Conservation (phyloP, 768 basidiomycete genomes). For the Erythrobasidium yunnanense region DNA sequence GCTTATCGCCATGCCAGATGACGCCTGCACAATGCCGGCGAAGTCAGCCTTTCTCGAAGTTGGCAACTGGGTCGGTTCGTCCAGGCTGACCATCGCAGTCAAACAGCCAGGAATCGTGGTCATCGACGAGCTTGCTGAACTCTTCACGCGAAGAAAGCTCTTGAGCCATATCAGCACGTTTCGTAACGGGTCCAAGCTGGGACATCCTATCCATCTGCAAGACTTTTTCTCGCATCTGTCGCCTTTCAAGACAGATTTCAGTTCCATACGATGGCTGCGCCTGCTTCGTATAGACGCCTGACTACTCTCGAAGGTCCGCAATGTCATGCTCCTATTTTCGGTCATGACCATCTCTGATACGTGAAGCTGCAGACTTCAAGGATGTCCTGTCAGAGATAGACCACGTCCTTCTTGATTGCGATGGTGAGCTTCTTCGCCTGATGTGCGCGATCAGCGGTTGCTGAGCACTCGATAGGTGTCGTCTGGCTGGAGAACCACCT, state of each 20-base stretch:
- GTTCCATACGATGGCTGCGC: background rate
- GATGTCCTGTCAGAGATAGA: conserved; percentile 1
- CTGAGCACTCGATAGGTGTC: background rate
- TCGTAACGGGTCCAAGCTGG: no score
- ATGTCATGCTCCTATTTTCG: background rate
- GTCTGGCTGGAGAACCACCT: conserved; percentile 25
- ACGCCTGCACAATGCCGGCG: conserved; percentile 35
- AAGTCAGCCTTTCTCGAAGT: background rate
- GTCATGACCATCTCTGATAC: background rate
- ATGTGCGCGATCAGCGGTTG: background rate
- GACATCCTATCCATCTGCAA: no score
- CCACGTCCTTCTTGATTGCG: conserved; percentile 24
- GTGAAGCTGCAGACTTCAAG: conserved; percentile 17
- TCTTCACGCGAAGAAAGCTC: conserved; percentile 15
- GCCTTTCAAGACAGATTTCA: no score
- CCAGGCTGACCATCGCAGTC: conserved; percentile 31
- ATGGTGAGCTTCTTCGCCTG: conserved; percentile 6
- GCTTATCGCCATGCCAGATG: conserved; percentile 36
- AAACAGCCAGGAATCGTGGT: conserved; percentile 35
- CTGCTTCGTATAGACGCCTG: background rate
- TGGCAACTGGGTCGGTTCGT: background rate
- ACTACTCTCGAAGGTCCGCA: background rate
- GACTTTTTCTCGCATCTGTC: no score
- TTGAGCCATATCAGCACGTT: background rate
- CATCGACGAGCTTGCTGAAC: conserved; percentile 28